phyloP scores from a whole-genome alignment of 2,329 filamentous ascomycete genomes.

The Alternaria sp. region DNA sequence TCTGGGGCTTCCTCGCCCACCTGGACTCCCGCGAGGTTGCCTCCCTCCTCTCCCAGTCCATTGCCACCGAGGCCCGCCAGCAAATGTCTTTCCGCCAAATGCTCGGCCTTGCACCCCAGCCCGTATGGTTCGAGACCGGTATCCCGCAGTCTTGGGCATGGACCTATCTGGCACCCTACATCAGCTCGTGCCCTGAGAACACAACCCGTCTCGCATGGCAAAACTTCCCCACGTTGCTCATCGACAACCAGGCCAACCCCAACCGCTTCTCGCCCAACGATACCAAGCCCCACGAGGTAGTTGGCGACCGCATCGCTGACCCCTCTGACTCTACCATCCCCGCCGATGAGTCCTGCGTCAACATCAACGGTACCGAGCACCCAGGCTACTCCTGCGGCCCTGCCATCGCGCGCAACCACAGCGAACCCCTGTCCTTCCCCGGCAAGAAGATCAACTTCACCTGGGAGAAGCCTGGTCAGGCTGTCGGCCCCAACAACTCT shows the following conservation, averaged over 20 bases:
- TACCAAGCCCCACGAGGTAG: constrained; percentile 68
- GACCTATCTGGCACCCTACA: constrained; percentile 81
- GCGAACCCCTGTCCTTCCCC: constrained; percentile 73
- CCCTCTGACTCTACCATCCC: constrained; percentile 57
- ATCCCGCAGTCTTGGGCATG: constrained; percentile 86
- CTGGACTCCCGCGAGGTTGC: constrained; percentile 77
- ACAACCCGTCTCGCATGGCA: constrained; percentile 81
- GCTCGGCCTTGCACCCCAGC: constrained; percentile 78
- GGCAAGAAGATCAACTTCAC: constrained; percentile 73
- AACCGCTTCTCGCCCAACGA: constrained; percentile 69
- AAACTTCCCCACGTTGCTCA: constrained; percentile 75
- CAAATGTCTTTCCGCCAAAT: constrained; percentile 87
- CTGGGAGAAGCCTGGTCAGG: constrained; percentile 74
- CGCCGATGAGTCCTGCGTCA: constrained; percentile 61
- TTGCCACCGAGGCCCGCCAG: constrained; percentile 80
- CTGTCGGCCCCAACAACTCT: constrained; percentile 80
- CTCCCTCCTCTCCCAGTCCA: constrained; percentile 75
- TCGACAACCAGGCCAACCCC: constrained; percentile 79
- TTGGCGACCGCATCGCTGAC: constrained; percentile 64
- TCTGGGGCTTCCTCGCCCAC: constrained; percentile 81
- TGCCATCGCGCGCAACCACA: constrained; percentile 71
- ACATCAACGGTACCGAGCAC: constrained; percentile 60
- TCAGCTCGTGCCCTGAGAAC: constrained; percentile 74
- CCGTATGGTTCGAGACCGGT: constrained; percentile 79
- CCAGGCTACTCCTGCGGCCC: constrained; percentile 66